Evolutionary conservation across 768 basidiomycete genomes (phyloP), one percentile per base, ranked within the genome.

Genomic region (Coprinopsis sp.): DNA sequence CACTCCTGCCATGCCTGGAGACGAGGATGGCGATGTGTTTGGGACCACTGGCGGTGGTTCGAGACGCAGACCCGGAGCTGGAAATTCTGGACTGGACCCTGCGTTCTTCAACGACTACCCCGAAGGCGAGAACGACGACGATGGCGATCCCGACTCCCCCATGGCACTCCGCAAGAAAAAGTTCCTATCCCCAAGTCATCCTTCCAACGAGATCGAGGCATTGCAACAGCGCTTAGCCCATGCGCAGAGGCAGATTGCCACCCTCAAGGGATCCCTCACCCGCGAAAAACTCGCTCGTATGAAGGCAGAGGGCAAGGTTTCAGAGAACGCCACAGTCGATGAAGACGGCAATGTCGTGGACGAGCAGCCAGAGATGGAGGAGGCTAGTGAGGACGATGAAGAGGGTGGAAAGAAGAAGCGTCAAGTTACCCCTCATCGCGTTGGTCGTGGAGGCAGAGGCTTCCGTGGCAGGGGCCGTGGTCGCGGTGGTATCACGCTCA

Each of bases 251-350:
- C 90, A 91, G 58, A 84, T 93, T 57, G 77, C 72, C 51, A 91
- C 90, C 13, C 77, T 93, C 50, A 87, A 89, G 58, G 79, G 84
- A 38, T 82, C 83, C 1, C 62, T 93, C 43, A 79, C 81, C 57
- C 74, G 90, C 49, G 91, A 93, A 75, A 92, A 91, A 67, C 84
- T 89, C 68, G 68, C 82, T 46, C 79, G 84, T 27, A 78, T 90
- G 59, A 55, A 54, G 14, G 47, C 64, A 13, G 64, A 64, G 38
- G 54, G 48, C 41, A 49, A 49, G 49, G 37, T 37, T 38, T 37
- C 47, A 6, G 47, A 53, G 37, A 49, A 49, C 64, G 70, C 71
- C 5, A 55, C 60, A 49, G 54, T 52, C 30, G 67, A 66, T 34
- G 51, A 50, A 16, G 60, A 71, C 22, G 69, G 63, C 33, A 69